Evolutionary conservation across 192 early-diverging fungal species (phyloP).

Genomic region (Obelidium mucronatum): DNA sequence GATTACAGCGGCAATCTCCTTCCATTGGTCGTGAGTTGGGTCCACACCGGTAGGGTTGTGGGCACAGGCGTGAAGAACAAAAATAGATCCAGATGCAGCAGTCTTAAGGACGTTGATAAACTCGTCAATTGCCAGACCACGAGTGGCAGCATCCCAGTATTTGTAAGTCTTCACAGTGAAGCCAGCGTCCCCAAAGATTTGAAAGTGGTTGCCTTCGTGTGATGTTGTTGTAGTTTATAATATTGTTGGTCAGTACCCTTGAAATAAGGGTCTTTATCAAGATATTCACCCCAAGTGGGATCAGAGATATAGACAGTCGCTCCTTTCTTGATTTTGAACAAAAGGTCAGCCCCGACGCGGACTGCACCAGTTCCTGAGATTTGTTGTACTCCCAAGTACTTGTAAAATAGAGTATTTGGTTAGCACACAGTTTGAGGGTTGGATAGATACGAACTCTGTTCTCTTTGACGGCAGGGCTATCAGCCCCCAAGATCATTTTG

Average conservation of each 20-base stretch:
- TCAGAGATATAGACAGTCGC: conserved; percentile 87
- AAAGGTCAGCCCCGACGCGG: conserved; percentile 84
- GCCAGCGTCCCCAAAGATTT: conserved; percentile 87
- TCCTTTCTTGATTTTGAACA: conserved; percentile 71
- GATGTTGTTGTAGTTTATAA: no score
- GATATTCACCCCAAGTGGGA: conserved; percentile 96
- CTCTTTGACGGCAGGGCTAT: conserved; percentile 75
- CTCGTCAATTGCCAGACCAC: conserved; percentile 81
- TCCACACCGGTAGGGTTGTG: conserved; percentile 99
- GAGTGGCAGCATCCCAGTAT: conserved; percentile 86
- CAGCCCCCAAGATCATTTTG: conserved; percentile 81
- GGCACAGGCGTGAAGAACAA: conserved; percentile 95
- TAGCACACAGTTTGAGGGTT: background rate
- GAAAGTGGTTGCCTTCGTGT: conserved; percentile 78
- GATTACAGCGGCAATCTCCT: conserved; percentile 85
- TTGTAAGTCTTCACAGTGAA: conserved; percentile 84
- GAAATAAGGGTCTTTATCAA: background rate
- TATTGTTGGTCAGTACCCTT: background rate
- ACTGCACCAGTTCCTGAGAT: conserved; percentile 97
- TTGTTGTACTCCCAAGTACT: conserved; percentile 76
- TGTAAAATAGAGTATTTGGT: background rate
- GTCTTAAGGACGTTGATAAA: conserved; percentile 71
- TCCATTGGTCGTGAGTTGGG: conserved; percentile 94
- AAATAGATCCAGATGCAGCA: conserved; percentile 82
- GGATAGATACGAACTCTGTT: conserved; percentile 61